These are phyloP conservation scores for Taphrina betulina DNA, from an alignment of 1,139 yeast species.

Conservation along the genomic window DNA sequence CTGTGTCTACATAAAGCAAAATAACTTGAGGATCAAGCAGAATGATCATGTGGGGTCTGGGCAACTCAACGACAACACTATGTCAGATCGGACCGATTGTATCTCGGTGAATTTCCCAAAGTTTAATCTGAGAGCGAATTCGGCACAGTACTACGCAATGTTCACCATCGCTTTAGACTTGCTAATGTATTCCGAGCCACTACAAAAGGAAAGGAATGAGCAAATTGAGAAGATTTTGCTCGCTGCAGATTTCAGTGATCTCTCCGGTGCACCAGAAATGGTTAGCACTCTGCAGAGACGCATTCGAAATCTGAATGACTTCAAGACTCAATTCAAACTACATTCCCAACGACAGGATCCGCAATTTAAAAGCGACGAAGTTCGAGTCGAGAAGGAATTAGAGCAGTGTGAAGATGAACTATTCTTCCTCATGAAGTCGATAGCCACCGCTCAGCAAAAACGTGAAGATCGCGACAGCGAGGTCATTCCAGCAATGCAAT, in stretches of 20 bases:
- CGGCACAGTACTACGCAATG: slow-evolving; percentile 67
- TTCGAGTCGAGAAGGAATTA: slow-evolving; percentile 38
- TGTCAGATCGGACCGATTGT: slow-evolving; percentile 46
- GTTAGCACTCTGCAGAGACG: slow-evolving; percentile 59
- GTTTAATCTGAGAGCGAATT: slow-evolving; percentile 67
- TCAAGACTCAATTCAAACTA: slow-evolving; percentile 52
- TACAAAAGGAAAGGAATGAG: slow-evolving; percentile 56
- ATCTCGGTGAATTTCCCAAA: slow-evolving; percentile 66
- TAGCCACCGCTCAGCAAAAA: slow-evolving; percentile 52
- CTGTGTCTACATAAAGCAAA: slow-evolving; percentile 64
- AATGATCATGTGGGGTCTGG: slow-evolving; percentile 35
- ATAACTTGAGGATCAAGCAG: slow-evolving; percentile 54
- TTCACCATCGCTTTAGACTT: slow-evolving; percentile 65
- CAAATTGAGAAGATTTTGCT: slow-evolving; percentile 65
- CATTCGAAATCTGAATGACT: slow-evolving; percentile 50
- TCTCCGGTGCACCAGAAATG: slow-evolving; percentile 55
- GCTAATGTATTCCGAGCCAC: slow-evolving; percentile 65
- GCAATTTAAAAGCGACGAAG: slow-evolving; percentile 42
- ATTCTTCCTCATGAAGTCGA: slow-evolving; percentile 64
- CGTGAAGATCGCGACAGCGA: slow-evolving; percentile 46
- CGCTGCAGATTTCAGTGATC: slow-evolving; percentile 66
- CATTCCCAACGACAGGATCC: slow-evolving; percentile 42
- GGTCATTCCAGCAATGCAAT: slow-evolving; percentile 48
- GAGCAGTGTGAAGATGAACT: slow-evolving; percentile 51
- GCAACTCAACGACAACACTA: slow-evolving; percentile 20